These are phyloP conservation scores for Aphanomyces cochlioides DNA, from an alignment of 352 stramenopile genomes.

Conservation along the genomic window DNA sequence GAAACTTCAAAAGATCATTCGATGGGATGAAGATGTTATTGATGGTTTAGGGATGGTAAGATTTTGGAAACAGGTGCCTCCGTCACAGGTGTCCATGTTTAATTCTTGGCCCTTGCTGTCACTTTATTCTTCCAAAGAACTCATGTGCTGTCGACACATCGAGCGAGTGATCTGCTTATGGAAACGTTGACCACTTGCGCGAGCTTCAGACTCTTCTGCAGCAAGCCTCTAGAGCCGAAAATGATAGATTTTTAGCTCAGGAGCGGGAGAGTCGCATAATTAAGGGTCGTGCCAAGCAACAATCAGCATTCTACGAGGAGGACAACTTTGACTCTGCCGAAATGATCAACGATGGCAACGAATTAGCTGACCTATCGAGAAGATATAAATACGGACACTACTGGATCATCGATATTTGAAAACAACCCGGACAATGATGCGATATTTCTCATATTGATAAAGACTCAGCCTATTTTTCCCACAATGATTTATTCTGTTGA, in stretches of 20 bases:
- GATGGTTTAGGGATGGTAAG: constrained; percentile 65
- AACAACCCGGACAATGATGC: background rate
- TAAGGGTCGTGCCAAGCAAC: background rate
- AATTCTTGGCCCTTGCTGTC: constrained; percentile 75
- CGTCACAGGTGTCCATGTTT: constrained; percentile 70
- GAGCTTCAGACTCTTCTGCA: constrained; percentile 36
- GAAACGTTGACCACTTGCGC: constrained; percentile 39
- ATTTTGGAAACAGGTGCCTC: constrained; percentile 85
- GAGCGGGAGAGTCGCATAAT: constrained; percentile 31
- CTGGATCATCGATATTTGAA: background rate
- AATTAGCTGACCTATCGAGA: too few species aligned
- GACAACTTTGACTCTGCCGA: background rate
- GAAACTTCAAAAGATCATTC: constrained; percentile 48
- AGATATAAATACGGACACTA: too few species aligned
- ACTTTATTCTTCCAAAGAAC: constrained; percentile 50
- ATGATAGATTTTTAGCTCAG: constrained; percentile 39
- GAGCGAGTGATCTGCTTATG: constrained; percentile 63
- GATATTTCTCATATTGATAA: background rate
- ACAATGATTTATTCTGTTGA: constrained; percentile 35
- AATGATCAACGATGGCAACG: too few species aligned
- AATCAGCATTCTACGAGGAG: background rate
- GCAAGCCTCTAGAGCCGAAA: constrained; percentile 36
- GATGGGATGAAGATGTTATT: constrained; percentile 47
- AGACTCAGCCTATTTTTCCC: constrained; percentile 50
- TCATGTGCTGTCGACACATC: constrained; percentile 58